phyloP scores from a whole-genome alignment of 208 protist species.

The Willaertia magna region DNA sequence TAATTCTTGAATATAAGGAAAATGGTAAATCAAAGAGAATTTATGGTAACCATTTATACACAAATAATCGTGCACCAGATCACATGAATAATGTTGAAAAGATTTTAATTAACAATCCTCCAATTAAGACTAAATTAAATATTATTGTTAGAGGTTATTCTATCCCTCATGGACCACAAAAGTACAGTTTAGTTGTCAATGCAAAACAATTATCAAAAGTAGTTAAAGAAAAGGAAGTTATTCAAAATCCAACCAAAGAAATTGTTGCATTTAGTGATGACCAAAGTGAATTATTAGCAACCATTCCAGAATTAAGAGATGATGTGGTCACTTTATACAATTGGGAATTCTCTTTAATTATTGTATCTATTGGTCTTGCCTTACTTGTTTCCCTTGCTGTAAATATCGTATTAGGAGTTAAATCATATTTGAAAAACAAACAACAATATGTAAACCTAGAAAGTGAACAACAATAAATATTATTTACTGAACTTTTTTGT shows the following conservation, averaged over 20 bases:
- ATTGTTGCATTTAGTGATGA: too few species aligned
- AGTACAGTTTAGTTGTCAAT: background rate
- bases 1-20: background rate
- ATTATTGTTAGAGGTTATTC: background rate
- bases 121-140: background rate
- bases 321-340: too few species aligned
- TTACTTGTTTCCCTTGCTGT: background rate
- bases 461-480: too few species aligned
- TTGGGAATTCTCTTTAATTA: background rate
- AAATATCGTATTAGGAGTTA: background rate
- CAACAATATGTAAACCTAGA: too few species aligned
- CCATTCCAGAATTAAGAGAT: too few species aligned
- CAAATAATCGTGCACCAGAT: background rate
- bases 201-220: background rate
- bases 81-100: background rate
- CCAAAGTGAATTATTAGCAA: too few species aligned
- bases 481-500: too few species aligned
- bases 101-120: background rate
- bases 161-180: conserved; percentile 10
- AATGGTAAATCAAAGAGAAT: background rate
- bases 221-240: background rate
- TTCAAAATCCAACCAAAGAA: background rate
- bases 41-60: background rate
- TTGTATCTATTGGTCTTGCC: background rate
- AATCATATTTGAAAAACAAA: background rate